A percentile compares a stretch with the other conserved stretches of the same genome.
These are phyloP conservation scores for Asclepias syriaca DNA, from an alignment of 257 asterid species.

Conservation along the genomic window DNA sequence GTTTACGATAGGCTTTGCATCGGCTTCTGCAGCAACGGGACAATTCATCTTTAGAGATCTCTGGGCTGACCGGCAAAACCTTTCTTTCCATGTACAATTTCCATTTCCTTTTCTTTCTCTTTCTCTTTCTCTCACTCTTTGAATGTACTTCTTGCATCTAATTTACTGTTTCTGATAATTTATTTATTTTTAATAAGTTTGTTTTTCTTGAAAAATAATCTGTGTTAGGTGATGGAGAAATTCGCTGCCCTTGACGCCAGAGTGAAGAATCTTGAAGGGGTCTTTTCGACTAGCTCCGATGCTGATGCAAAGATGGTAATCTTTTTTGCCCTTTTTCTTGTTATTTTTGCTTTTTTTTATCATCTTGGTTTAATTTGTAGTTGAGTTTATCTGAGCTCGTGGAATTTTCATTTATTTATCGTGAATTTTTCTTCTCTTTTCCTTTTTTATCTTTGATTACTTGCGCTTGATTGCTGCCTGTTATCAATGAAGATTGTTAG, in stretches of 20 bases:
- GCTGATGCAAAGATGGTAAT: slow-evolving; percentile 9
- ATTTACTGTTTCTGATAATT: not conserved
- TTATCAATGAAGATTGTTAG: not conserved
- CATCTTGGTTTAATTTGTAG: not conserved
- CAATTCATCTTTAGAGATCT: slow-evolving; percentile 58
- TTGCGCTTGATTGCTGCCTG: not conserved
- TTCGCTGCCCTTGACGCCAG: slow-evolving; percentile 44
- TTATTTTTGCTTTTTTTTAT: not conserved
- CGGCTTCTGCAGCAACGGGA: slow-evolving; percentile 50
- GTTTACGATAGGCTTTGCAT: slow-evolving; percentile 53
- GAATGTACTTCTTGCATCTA: not conserved
- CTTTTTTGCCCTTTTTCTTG: not conserved
- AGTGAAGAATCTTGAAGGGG: slow-evolving; percentile 55
- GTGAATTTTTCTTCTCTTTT: not conserved
- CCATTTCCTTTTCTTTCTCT: not conserved
- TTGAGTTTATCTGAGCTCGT: not conserved
- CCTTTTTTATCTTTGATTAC: not conserved
- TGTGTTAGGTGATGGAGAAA: slow-evolving; percentile 39
- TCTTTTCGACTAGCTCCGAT: slow-evolving; percentile 22
- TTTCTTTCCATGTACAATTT: slow-evolving; percentile 40
- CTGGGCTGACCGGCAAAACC: slow-evolving; percentile 42
- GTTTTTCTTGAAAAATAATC: not conserved
- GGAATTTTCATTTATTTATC: not conserved
- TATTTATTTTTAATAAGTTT: not conserved
- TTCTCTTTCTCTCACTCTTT: not conserved